phyloP scores from a whole-genome alignment of 2,329 filamentous ascomycete genomes.

The Fusarium acutatum region DNA sequence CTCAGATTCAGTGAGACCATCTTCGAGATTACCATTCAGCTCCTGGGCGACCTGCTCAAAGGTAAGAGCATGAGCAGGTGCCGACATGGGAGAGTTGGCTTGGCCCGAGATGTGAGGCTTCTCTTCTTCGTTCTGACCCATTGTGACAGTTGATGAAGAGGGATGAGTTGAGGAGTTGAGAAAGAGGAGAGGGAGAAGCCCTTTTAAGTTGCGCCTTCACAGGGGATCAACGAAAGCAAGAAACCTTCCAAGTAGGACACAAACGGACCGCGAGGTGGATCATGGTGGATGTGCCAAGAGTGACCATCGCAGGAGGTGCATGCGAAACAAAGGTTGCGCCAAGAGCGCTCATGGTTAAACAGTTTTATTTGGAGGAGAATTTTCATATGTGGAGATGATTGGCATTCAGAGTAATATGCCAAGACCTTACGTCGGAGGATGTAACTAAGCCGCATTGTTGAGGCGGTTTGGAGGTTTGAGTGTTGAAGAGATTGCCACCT shows the following conservation, averaged over 20 bases:
- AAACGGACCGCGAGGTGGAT: not conserved
- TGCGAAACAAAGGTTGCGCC: not conserved
- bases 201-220: not conserved
- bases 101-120: slow-evolving; percentile 33
- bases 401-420: not conserved
- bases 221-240: not conserved
- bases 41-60: slow-evolving; percentile 30
- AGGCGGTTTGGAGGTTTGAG: not conserved
- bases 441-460: not conserved
- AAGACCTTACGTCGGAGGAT: not conserved
- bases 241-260: not conserved
- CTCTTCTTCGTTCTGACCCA: slow-evolving; percentile 25
- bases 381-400: slow-evolving; percentile 7
- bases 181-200: not conserved
- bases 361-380: slow-evolving; percentile 24
- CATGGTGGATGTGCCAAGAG: slow-evolving; percentile 17
- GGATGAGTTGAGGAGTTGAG: not conserved
- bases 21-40: slow-evolving; percentile 14
- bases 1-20: slow-evolving; percentile 22
- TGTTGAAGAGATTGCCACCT: not conserved
- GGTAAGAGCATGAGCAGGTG: slow-evolving; percentile 33
- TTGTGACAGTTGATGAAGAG: not conserved
- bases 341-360: not conserved
- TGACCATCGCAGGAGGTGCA: not conserved
- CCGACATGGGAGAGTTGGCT: slow-evolving; percentile 36